These are phyloP conservation scores for Daldinia decipiens DNA, from an alignment of 495 filamentous ascomycete genomes.

Conservation along the genomic window DNA sequence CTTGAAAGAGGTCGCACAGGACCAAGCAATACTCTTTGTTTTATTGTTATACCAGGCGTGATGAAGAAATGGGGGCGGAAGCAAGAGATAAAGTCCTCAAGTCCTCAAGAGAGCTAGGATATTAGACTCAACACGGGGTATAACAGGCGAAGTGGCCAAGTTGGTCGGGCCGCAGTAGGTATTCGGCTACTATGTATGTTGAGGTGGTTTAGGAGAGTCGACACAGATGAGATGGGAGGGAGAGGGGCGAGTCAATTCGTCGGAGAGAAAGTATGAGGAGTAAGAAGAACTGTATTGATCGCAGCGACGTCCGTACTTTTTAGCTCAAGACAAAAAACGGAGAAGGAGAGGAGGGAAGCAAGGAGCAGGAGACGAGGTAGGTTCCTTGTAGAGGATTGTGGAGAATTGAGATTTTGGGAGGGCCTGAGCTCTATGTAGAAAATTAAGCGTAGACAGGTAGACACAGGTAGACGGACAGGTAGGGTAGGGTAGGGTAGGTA, in stretches of 20 bases:
- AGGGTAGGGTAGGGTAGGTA: neutral
- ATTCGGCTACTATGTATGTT: conserved; percentile 40
- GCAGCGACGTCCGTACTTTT: conserved; percentile 43
- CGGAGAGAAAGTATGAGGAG: conserved; percentile 13
- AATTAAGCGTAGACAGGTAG: conserved; percentile 35
- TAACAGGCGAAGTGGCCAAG: conserved; percentile 42
- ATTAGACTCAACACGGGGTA: conserved; percentile 33
- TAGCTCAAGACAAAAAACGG: conserved; percentile 34
- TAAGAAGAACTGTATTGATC: conserved; percentile 32
- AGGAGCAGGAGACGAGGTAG: conserved; percentile 20
- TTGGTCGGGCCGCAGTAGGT: conserved; percentile 43
- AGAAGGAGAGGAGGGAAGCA: conserved; percentile 27
- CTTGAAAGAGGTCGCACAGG: conserved; percentile 31
- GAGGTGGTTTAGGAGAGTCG: conserved; percentile 37
- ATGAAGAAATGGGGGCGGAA: conserved; percentile 15
- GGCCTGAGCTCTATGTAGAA: conserved; percentile 43
- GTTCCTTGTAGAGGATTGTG: conserved; percentile 43
- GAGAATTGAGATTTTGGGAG: conserved; percentile 45
- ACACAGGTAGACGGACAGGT: conserved; percentile 2
- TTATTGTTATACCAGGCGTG: neutral
- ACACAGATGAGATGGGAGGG: conserved; percentile 20
- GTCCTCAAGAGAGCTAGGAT: conserved; percentile 12
- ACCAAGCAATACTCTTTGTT: conserved; percentile 21
- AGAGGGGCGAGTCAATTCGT: conserved; percentile 33
- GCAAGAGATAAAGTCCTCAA: conserved; percentile 19